Evolutionary conservation across 164 flowering plant species (phyloP).

Genomic region (Vitis rupestris): DNA sequence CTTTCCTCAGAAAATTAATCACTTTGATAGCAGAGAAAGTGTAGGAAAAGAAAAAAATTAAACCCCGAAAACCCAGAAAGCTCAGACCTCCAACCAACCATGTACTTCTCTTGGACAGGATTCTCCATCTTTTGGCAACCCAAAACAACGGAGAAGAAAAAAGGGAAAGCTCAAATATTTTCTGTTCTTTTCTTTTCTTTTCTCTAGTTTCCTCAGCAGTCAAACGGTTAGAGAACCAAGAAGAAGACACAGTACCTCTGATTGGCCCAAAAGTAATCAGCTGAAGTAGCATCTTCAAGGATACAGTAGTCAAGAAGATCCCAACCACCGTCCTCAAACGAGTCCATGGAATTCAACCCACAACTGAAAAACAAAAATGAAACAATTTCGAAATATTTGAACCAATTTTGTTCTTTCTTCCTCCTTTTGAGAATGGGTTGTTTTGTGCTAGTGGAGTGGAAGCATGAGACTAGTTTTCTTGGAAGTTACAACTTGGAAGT

Average conservation of each 20-base stretch:
- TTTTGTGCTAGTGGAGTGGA: too few species aligned
- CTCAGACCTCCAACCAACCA: too few species aligned
- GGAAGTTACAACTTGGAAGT: too few species aligned
- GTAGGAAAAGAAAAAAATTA: neutral
- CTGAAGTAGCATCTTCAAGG: conserved; percentile 24
- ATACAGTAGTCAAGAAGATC: conserved; percentile 33
- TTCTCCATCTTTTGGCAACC: too few species aligned
- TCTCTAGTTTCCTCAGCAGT: neutral
- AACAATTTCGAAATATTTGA: neutral
- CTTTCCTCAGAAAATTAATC: too few species aligned
- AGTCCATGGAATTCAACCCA: conserved; percentile 24
- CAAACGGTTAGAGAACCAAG: neutral
- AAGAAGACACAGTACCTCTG: conserved; percentile 16
- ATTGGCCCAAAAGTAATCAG: conserved; percentile 34
- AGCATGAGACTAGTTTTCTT: too few species aligned
- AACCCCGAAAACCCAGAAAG: neutral
- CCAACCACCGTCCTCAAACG: conserved; percentile 36
- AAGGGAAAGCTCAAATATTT: too few species aligned
- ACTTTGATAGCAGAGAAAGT: neutral
- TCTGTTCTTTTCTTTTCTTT: neutral
- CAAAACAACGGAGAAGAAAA: too few species aligned
- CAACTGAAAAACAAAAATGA: neutral
- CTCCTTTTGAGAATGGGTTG: neutral
- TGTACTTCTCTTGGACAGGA: too few species aligned
- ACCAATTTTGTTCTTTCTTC: neutral